A percentile compares a stretch with the other conserved stretches of the same genome.
These are phyloP conservation scores for Cryphonectria nitschkei DNA, from an alignment of 2,329 filamentous ascomycete genomes.

Conservation along the genomic window DNA sequence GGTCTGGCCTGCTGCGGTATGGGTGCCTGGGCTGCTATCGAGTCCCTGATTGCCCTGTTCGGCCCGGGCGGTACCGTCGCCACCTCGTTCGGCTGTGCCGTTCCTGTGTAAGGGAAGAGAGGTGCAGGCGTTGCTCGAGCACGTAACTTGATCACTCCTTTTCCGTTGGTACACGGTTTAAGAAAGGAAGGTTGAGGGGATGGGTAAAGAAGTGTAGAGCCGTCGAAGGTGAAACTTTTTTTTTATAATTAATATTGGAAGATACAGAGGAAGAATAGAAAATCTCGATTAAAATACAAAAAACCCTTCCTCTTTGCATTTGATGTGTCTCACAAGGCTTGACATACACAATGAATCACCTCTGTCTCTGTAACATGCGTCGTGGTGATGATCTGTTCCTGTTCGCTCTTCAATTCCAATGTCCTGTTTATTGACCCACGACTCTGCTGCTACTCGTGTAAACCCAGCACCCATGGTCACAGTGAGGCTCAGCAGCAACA, in stretches of 20 bases:
- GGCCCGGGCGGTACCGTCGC: slow-evolving; percentile 21
- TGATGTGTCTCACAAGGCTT: not conserved
- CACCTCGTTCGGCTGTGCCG: slow-evolving; percentile 19
- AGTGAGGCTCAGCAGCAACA: too few species aligned
- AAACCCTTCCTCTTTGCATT: not conserved
- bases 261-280: not conserved
- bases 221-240: not conserved
- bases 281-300: not conserved
- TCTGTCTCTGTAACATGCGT: too few species aligned
- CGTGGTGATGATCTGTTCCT: too few species aligned
- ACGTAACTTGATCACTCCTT: not conserved
- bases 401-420: too few species aligned
- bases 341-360: not conserved
- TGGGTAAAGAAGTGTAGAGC: not conserved
- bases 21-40: slow-evolving; percentile 21
- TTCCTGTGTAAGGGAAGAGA: slow-evolving; percentile 3
- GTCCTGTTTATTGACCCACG: too few species aligned
- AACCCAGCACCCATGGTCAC: too few species aligned
- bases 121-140: not conserved
- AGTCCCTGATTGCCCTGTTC: slow-evolving; percentile 18
- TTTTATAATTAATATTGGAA: not conserved
- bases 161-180: not conserved
- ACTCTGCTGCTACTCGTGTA: too few species aligned
- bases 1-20: slow-evolving; percentile 21
- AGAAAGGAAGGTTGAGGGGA: not conserved